These are phyloP conservation scores for Dioszegia aurantiaca DNA, from an alignment of 768 basidiomycete genomes.

Conservation along the genomic window DNA sequence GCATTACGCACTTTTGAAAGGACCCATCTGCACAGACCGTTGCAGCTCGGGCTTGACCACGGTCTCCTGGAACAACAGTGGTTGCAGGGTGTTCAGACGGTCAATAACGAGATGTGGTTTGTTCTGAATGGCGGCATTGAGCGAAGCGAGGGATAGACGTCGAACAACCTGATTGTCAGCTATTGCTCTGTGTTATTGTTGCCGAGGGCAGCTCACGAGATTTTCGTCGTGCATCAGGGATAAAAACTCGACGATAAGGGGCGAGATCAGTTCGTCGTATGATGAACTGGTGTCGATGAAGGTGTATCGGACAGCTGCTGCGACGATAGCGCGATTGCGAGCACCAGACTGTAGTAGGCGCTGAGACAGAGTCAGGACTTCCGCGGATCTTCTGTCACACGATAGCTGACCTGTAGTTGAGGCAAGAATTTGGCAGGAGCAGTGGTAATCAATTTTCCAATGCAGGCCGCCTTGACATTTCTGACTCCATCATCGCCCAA, in stretches of 20 bases:
- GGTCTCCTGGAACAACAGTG: conserved; percentile 82
- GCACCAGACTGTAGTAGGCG: conserved; percentile 39
- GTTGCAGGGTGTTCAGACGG: conserved; percentile 71
- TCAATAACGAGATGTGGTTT: conserved; percentile 90
- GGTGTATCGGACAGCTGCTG: conserved; percentile 84
- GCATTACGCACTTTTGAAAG: conserved; percentile 42
- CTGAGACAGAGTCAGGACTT: conserved; percentile 50
- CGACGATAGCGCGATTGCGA: conserved; percentile 73
- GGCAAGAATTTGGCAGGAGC: conserved; percentile 87
- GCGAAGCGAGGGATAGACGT: conserved; percentile 77
- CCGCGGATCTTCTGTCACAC: conserved; percentile 60
- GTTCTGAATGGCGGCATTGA: conserved; percentile 92
- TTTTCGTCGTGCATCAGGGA: conserved; percentile 84
- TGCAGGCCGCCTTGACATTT: conserved; percentile 92
- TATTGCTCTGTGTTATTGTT: too few species aligned
- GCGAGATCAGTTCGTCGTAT: conserved; percentile 86
- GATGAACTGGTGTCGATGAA: conserved; percentile 81
- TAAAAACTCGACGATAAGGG: conserved; percentile 82
- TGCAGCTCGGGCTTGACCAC: conserved; percentile 61
- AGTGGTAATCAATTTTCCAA: conserved; percentile 90
- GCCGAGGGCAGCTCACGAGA: conserved; percentile 62
- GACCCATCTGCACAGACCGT: conserved; percentile 46
- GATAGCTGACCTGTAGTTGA: conserved; percentile 71
- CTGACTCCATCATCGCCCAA: conserved; percentile 76
- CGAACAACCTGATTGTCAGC: conserved; percentile 69